These are phyloP conservation scores for Teratosphaeria pseudoeucalypti DNA, from an alignment of 2,329 filamentous ascomycete species.

Conservation along the genomic window DNA sequence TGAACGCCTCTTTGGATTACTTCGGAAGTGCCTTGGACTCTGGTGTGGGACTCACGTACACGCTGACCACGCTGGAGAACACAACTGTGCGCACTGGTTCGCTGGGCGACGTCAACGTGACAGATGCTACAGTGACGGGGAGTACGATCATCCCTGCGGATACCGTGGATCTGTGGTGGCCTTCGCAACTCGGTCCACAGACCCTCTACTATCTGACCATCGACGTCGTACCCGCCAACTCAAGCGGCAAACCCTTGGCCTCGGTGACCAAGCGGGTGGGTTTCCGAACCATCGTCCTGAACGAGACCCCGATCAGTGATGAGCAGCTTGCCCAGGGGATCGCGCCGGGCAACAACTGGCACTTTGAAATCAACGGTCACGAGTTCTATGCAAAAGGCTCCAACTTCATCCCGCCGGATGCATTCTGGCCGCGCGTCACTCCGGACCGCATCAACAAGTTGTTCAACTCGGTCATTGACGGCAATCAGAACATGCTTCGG, in stretches of 20 bases:
- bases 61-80: constrained; percentile 36
- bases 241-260: constrained; percentile 19
- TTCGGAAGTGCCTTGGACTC: constrained; percentile 37
- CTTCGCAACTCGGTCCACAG: constrained; percentile 46
- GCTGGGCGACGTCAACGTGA: constrained; percentile 32
- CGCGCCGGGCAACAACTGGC: constrained; percentile 49
- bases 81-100: constrained; percentile 30
- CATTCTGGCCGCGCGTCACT: constrained; percentile 53
- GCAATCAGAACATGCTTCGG: constrained; percentile 53
- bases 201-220: constrained; percentile 39
- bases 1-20: constrained; percentile 52
- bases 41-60: constrained; percentile 36
- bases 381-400: constrained; percentile 56
- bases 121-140: constrained; percentile 40
- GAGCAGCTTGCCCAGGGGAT: constrained; percentile 45
- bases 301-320: constrained; percentile 44
- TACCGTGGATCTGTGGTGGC: constrained; percentile 51
- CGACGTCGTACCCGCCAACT: constrained; percentile 28
- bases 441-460: constrained; percentile 40
- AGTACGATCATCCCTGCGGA: constrained; percentile 31
- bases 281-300: constrained; percentile 53
- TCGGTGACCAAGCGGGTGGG: constrained; percentile 46
- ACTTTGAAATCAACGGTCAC: constrained; percentile 56
- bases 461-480: constrained; percentile 45
- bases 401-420: constrained; percentile 53